Evolutionary conservation across 1,284 basidiomycete species (phyloP), one percentile per base, ranked within the genome.

Genomic region (Ustilago vetiveriae): DNA sequence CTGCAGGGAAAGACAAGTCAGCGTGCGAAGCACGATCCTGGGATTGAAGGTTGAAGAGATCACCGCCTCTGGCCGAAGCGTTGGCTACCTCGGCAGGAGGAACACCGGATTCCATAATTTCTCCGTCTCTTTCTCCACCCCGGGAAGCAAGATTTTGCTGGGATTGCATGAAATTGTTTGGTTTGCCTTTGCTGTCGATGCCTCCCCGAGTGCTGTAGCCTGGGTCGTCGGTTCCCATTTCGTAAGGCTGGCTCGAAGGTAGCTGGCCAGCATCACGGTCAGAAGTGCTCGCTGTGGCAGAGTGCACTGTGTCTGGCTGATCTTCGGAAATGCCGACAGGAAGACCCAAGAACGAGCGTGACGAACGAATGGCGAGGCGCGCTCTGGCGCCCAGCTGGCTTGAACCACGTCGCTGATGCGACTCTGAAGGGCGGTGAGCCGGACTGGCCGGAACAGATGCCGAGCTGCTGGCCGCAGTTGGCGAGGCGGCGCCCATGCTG

Each of bases 291-390:
- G 24, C 16, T 8, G 24, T 21, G 35, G 5, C 22, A 3, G 26
- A 30, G 27, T 24, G 9, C 23, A 27, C 22, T 10, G 43, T 38
- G 4, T 47, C 49, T 19, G 32, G 10, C 13, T 40, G 49, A 36
- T 53, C 29, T 47, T 57, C 49, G 40, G 37, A 48, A 11, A 52
- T 44, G 40, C 49, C 54, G 32, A 38, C 40, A 13, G 39, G 23
- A 11, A 50, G 21, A 8, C 48, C 64, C 17, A 67, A 38, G 32
- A 60, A 60, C 2, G 64, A 60, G n/a, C 49, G 64, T 11, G 57
- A 56, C 14, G 52, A 48, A 19, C 35, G 41, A 22, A 56, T 40
- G 0, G 57, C 57, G 24, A 52, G 48, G 10, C 53, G 57, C 19
- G 64, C 64, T 24, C 52, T 24, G 43, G 49, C 45, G 49, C 52